Evolutionary conservation across 495 filamentous ascomycete genomes (phyloP).

Genomic region (Xylaria sp.): DNA sequence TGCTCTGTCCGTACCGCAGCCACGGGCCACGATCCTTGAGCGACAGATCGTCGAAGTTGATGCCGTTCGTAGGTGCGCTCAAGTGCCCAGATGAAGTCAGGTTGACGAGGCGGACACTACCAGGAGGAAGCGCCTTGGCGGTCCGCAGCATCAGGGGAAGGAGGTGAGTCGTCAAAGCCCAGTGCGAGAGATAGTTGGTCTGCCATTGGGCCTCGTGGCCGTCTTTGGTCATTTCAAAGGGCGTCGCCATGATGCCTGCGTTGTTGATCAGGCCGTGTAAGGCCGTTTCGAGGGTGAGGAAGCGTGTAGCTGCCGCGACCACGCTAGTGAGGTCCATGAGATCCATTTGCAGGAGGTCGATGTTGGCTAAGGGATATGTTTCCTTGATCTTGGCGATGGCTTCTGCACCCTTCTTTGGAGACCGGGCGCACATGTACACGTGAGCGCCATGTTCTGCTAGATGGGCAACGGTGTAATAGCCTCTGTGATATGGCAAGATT

Average conservation of each 20-base stretch:
- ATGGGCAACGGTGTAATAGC: conserved; percentile 48
- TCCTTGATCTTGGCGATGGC: conserved; percentile 50
- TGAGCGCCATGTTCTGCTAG: conserved; percentile 50
- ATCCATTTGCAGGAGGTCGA: conserved; percentile 54
- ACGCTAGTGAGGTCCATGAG: conserved; percentile 46
- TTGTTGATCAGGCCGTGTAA: conserved; percentile 45
- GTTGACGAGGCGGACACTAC: conserved; percentile 50
- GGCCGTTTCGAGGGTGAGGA: conserved; percentile 31
- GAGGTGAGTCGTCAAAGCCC: conserved; percentile 50
- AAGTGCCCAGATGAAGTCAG: conserved; percentile 48
- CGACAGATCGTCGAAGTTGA: conserved; percentile 34
- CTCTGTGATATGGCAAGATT: conserved; percentile 35
- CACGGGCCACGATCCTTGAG: conserved; percentile 34
- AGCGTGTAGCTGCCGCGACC: conserved; percentile 31
- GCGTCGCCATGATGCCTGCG: conserved; percentile 52
- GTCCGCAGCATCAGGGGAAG: conserved; percentile 46
- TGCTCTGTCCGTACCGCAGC: conserved; percentile 55
- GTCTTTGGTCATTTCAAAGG: conserved; percentile 50
- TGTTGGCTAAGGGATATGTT: conserved; percentile 40
- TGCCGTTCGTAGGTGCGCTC: conserved; percentile 41
- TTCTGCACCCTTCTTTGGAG: conserved; percentile 41
- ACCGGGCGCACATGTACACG: conserved; percentile 53
- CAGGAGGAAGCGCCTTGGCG: conserved; percentile 32
- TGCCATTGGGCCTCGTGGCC: conserved; percentile 58
- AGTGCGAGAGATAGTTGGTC: conserved; percentile 56